Evolutionary conservation across 148 eudicot genomes (phyloP), one percentile per base, ranked within the genome.

Genomic region (Heliosperma pusillum): DNA sequence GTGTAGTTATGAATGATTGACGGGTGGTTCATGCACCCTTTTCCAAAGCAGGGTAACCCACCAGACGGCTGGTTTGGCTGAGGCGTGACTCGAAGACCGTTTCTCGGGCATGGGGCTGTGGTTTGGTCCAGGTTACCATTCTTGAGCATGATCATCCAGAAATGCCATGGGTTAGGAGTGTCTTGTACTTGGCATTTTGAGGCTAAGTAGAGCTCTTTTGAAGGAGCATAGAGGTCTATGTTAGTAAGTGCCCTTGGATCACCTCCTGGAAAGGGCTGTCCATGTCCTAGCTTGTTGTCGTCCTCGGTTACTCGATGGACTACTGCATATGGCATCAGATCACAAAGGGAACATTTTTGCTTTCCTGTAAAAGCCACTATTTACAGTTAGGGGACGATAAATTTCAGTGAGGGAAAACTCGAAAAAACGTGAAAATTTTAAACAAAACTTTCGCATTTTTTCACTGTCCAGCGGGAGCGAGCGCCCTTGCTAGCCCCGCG

Each of bases 61-160:
- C 1, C 0, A 52, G 82, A 82, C 2, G 84, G 82, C 1, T 66
- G 73, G 21, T 42, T 64, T 0, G 82, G 85, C 6, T 68, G 84
- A 8, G 73, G 21, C 5, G 21, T 82, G 21, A 74, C 83, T 25
- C 66, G 77, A 1, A 60, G 21, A 9, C 88, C 88, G 29, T 83
- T 74, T 36, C 72, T 53, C 0, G 88, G 86, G 71, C 88, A 86
- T 7, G 63, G 17, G 40, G 79, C 77, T 5, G 88, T 76, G 7
- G 59, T 20, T 4, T 83, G 80, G 71, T 87, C 90, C 68, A 73
- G 16, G 75, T 87, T 87, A 6, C 90, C 90, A 44, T 76, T 85
- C 62, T 85, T 87, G 36, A 87, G 84, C 87, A 85, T 87, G 66
- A 87, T 78, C 88, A 87, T 87, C 88, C 90, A 87, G 44, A 87